These are phyloP conservation scores for Pseudopediastrum boryanum DNA, from an alignment of 139 green algal species.

Conservation along the genomic window DNA sequence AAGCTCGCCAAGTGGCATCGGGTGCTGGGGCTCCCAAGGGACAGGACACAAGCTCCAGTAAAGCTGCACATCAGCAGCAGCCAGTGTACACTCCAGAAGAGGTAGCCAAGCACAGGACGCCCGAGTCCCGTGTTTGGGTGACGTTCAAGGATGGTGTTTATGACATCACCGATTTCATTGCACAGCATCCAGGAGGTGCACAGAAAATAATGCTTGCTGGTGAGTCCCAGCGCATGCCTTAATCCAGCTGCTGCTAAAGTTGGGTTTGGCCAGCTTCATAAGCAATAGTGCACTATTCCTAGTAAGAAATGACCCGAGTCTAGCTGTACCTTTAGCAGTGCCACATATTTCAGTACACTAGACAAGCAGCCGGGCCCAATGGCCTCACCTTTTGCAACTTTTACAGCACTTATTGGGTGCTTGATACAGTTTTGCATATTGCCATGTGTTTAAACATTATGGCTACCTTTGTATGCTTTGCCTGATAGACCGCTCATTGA, in stretches of 20 bases:
- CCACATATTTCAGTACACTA: neutral
- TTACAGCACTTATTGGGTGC: neutral
- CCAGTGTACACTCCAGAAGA: constrained; percentile 63
- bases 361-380: neutral
- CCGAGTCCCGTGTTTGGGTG: constrained; percentile 81
- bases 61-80: neutral
- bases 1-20: too few species aligned
- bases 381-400: neutral
- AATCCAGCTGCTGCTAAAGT: neutral
- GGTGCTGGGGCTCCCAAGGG: neutral
- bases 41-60: neutral
- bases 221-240: too few species aligned
- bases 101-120: constrained; percentile 77
- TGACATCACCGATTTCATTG: constrained; percentile 78
- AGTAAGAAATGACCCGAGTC: neutral
- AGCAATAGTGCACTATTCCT: neutral
- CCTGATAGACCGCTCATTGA: too few species aligned
- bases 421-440: too few species aligned
- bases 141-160: constrained; percentile 89
- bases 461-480: too few species aligned
- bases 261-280: neutral
- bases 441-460: too few species aligned
- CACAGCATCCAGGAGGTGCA: constrained; percentile 41
- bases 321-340: neutral
- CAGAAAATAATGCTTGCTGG: constrained; percentile 81